Evolutionary conservation across 1,139 yeast genomes (phyloP).

Genomic region (Tardiomyces blankii): DNA sequence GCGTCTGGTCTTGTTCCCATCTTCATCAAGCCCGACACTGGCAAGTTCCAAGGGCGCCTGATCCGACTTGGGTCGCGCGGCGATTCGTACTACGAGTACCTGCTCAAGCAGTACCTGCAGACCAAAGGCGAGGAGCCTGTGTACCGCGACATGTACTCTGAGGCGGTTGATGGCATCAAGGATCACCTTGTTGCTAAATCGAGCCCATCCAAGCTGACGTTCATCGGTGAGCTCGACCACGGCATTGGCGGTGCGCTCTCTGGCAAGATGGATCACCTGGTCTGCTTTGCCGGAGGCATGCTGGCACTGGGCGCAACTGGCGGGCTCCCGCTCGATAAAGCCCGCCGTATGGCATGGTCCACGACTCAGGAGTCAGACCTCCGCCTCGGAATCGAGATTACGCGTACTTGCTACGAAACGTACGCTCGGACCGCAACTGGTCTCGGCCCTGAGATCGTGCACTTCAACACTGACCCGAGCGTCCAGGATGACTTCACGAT

Average conservation of each 20-base stretch:
- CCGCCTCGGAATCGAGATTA: slow-evolving; percentile 60
- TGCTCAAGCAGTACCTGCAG: slow-evolving; percentile 76
- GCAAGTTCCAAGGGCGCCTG: slow-evolving; percentile 48
- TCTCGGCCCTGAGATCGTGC: slow-evolving; percentile 79
- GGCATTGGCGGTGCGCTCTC: slow-evolving; percentile 53
- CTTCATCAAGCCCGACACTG: slow-evolving; percentile 64
- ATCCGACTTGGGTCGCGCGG: slow-evolving; percentile 86
- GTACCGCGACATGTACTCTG: slow-evolving; percentile 68
- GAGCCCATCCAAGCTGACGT: slow-evolving; percentile 50
- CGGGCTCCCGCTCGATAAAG: slow-evolving; percentile 48
- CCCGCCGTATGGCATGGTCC: slow-evolving; percentile 37
- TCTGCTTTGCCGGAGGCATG: slow-evolving; percentile 86
- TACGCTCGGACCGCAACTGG: slow-evolving; percentile 67
- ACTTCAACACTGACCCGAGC: slow-evolving; percentile 44
- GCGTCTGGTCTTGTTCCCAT: slow-evolving; percentile 75
- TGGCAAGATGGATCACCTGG: slow-evolving; percentile 89
- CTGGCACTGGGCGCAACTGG: slow-evolving; percentile 84
- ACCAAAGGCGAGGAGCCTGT: slow-evolving; percentile 50
- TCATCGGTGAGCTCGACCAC: slow-evolving; percentile 64
- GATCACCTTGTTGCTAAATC: slow-evolving; percentile 53
- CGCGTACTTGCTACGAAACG: slow-evolving; percentile 77
- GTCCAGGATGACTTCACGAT: slow-evolving; percentile 47
- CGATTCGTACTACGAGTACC: slow-evolving; percentile 86
- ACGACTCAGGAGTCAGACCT: slow-evolving; percentile 44
- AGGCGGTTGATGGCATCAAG: slow-evolving; percentile 64